Evolutionary conservation across 2,329 filamentous ascomycete species (phyloP), one percentile per base, ranked within the genome.

Genomic region (Penicillium verrucosum): DNA sequence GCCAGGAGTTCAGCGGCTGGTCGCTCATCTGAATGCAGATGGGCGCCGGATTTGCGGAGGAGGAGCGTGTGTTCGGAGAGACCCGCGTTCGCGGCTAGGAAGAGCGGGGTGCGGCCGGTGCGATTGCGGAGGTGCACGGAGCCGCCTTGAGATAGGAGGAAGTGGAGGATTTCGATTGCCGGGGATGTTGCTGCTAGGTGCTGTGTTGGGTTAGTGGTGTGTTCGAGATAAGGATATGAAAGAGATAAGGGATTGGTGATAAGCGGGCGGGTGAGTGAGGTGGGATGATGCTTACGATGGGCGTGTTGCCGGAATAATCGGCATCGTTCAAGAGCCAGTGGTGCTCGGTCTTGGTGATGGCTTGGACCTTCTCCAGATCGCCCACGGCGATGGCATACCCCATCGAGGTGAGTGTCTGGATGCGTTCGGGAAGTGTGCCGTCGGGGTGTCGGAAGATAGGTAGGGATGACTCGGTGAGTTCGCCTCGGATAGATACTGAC

Each of bases 281-380:
- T 16, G 3, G n/a, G 6, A 30, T 21, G 11, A 18, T 5, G 60
- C 71, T 61, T 67, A 78, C 76, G 49, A 80, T 67, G 21, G 78
- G 78, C 27, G 90, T 93, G 75, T 93, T 94, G 45, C 90, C 89
- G 21, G 88, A 89, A 70, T 93, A 93, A 75, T 94, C 90, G 30
- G 84, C 83, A 60, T 87, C 86, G 68, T 89, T 89, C 43, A 94
- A 80, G 21, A 94, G 79, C 75, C 82, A 84, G 56, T 82, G 77
- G 60, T 86, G 82, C 66, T 90, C 87, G 42, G 82, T 82, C 37
- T 84, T 82, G 56, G 93, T 81, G 45, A 93, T 82, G 57, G 89
- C 83, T 63, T 79, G 78, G 21, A 91, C 87, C 21, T 83, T 81
- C 43, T 79, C 76, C 47, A 89, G 72, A 69, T 93, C 85, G 27